These are phyloP conservation scores for Kurtzmaniella natalensis DNA, from an alignment of 1,139 yeast genomes.

Conservation along the genomic window DNA sequence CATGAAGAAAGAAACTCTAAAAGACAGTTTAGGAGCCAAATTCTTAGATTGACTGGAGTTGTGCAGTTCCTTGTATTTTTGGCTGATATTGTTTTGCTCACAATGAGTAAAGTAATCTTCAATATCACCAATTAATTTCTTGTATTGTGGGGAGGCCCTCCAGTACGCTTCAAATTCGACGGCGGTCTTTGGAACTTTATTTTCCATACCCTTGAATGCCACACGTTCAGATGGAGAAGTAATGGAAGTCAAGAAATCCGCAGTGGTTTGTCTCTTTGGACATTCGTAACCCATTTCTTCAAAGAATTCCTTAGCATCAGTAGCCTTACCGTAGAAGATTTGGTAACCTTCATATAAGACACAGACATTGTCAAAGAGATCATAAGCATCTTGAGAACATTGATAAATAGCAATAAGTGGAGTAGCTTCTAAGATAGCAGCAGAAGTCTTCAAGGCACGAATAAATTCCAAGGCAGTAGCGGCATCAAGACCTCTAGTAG, in stretches of 20 bases:
- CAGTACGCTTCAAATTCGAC: slow-evolving; percentile 65
- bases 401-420: slow-evolving; percentile 79
- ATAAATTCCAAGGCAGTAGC: slow-evolving; percentile 69
- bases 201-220: slow-evolving; percentile 49
- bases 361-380: slow-evolving; percentile 65
- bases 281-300: slow-evolving; percentile 57
- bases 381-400: slow-evolving; percentile 73
- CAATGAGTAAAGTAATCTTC: slow-evolving; percentile 24
- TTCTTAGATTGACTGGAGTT: slow-evolving; percentile 26
- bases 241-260: slow-evolving; percentile 29
- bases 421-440: slow-evolving; percentile 54
- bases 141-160: slow-evolving; percentile 54
- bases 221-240: slow-evolving; percentile 51
- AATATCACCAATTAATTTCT: slow-evolving; percentile 24
- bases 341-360: slow-evolving; percentile 77
- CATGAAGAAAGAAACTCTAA: slow-evolving; percentile 30
- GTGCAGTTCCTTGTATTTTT: slow-evolving; percentile 19
- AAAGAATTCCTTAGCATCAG: slow-evolving; percentile 56
- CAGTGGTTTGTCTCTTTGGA: slow-evolving; percentile 16
- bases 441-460: slow-evolving; percentile 60
- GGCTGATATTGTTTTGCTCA: slow-evolving; percentile 8
- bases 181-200: slow-evolving; percentile 63
- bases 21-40: slow-evolving; percentile 23
- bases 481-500: slow-evolving; percentile 59
- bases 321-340: slow-evolving; percentile 64